Evolutionary conservation across 1,139 yeast species (phyloP).

Genomic region (Diutina rugosa): DNA sequence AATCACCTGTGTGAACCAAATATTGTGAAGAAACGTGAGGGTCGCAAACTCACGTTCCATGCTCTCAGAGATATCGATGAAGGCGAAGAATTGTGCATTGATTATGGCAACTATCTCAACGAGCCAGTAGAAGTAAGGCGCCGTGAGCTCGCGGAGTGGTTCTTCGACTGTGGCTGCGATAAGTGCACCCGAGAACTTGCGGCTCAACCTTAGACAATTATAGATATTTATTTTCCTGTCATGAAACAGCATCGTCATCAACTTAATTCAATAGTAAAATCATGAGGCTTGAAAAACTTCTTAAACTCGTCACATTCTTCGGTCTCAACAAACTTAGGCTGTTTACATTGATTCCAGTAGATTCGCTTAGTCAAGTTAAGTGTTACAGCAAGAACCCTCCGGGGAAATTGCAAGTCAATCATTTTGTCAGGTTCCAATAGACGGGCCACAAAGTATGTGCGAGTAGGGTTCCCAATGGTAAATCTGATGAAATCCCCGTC

Average conservation of each 20-base stretch:
- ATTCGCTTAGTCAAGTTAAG: conserved; percentile 47
- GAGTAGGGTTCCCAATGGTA: conserved; percentile 13
- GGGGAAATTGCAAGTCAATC: conserved; percentile 66
- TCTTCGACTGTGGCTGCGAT: conserved; percentile 43
- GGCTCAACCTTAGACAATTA: background rate
- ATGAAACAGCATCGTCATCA: background rate
- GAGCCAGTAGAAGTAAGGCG: conserved; percentile 31
- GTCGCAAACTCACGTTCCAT: conserved; percentile 9
- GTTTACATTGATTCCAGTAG: conserved; percentile 65
- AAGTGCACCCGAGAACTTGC: conserved; percentile 22
- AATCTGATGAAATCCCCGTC: conserved; percentile 28
- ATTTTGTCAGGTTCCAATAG: conserved; percentile 13
- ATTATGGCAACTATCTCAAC: conserved; percentile 41
- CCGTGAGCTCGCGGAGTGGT: conserved; percentile 40
- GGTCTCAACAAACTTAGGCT: conserved; percentile 42
- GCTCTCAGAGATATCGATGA: conserved; percentile 13
- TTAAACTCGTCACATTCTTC: conserved; percentile 52
- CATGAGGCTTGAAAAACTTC: conserved; percentile 30
- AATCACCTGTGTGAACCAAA: conserved; percentile 36
- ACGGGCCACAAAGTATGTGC: conserved; percentile 12
- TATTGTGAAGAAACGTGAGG: conserved; percentile 12
- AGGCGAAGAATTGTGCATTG: conserved; percentile 47
- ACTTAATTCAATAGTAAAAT: conserved; percentile 16
- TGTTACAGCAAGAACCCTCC: conserved; percentile 57
- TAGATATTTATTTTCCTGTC: background rate